Base-by-base conservation (phyloP, 129 eudicot genomes). In the Daucus carota region DNA sequence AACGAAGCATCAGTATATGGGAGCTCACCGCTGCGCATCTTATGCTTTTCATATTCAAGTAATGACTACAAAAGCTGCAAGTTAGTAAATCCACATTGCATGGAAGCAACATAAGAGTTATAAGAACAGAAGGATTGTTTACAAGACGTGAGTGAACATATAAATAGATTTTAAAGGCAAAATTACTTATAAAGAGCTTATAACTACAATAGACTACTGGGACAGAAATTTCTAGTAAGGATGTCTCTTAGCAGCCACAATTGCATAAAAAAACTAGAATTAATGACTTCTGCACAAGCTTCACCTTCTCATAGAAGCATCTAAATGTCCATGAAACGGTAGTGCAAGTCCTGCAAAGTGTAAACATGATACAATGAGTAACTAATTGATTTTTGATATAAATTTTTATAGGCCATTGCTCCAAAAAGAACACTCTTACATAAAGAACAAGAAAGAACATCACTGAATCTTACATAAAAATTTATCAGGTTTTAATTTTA, bases 311-410 rank as follows among this genome's bases (percentile, higher is more conserved):
- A 83, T 93, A 93, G 75, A 90, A 93, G 80, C 90, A 84, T 69
- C 98, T 90, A 75, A 93, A 93, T 73, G 98, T 90, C 98, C 98
- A 93, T 29, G 98, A 93, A 29, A 93, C 94, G 76, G 98, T 93
- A 22, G 98, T 93, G 75, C 98, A 93, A 14, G 98, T 93, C 92
- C 98, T 93, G 96, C 81, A 77, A 81, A 75, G 69, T 48, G 22
- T 18, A 77, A 74, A 76, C 57, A 70, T 16, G 24, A 62, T 16
- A 26, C 69, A 43, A 34, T 36, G 63, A 72, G 79, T 18, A 77
- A 73, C 46, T 72, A 26, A 2, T 24, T 46, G 54, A 71, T 12
- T 71, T 2, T n/a, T 26, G 13, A 43, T 66, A 36, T 36, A 36
- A 1, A 36, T 36, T 1, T 36, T 1, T 36, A 36, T 36, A 36